Evolutionary conservation across 176 grass and related monocot genomes (phyloP).

Genomic region (Rhynchospora pubera): DNA sequence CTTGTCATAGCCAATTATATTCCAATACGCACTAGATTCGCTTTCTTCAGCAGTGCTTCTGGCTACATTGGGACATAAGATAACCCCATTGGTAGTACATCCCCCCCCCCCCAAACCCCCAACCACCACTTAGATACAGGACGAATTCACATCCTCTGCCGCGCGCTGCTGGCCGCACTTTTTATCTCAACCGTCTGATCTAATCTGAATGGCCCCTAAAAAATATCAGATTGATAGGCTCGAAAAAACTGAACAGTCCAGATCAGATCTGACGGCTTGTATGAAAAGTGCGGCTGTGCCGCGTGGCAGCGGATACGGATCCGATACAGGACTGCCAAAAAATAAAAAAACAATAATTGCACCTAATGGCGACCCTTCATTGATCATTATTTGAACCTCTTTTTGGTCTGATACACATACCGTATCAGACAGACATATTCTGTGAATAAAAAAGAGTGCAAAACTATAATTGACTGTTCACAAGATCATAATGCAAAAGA

Average conservation of each 20-base stretch:
- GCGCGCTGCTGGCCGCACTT: too few relatives aligned
- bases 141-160: too few relatives aligned
- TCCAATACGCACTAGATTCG: neutral
- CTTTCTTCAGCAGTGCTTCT: neutral
- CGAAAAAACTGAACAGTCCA: too few relatives aligned
- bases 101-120: too few relatives aligned
- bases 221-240: too few relatives aligned
- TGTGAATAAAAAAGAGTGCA: too few relatives aligned
- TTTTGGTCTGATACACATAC: neutral
- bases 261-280: too few relatives aligned
- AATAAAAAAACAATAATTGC: neutral
- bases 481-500: slow-evolving; percentile 26
- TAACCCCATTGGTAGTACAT: neutral
- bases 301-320: too few relatives aligned
- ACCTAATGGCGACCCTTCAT: neutral
- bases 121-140: neutral
- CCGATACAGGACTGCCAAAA: neutral
- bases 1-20: neutral
- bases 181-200: too few relatives aligned
- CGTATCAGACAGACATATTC: neutral
- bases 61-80: neutral
- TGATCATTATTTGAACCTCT: neutral
- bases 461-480: neutral
- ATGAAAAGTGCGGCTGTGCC: too few relatives aligned
- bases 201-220: too few relatives aligned